Conservation (phyloP, 2,329 filamentous ascomycete species). For the Aspergillus sp. region DNA sequence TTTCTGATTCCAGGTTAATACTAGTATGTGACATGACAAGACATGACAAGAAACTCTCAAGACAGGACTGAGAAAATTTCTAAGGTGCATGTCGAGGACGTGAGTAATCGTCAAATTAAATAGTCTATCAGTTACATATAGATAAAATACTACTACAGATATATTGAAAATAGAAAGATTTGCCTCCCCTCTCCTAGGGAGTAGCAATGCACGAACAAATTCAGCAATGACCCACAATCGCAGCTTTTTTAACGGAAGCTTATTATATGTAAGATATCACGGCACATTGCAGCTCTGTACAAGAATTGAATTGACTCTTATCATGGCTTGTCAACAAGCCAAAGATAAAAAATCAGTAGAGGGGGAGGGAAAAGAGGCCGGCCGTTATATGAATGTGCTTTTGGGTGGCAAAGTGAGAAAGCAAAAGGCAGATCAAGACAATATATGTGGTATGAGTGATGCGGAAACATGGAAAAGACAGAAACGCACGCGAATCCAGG, state of each 20-base stretch:
- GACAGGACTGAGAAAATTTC: no score
- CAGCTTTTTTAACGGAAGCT: not conserved
- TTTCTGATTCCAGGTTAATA: not conserved
- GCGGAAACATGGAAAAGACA: not conserved
- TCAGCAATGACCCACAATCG: not conserved
- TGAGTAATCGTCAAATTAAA: not conserved
- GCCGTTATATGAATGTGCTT: not conserved
- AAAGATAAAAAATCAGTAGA: not conserved
- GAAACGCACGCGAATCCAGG: not conserved
- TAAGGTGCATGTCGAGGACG: not conserved
- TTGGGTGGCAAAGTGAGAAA: not conserved
- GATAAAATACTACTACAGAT: no score
- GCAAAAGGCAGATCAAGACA: not conserved
- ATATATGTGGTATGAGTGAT: not conserved
- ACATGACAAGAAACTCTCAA: no score
- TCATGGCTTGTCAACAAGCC: not conserved
- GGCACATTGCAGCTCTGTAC: not conserved
- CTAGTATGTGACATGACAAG: not conserved
- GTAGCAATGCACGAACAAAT: not conserved
- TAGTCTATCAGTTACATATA: not conserved
- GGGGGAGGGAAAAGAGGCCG: not conserved
- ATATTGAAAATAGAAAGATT: not conserved
- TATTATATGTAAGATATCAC: not conserved
- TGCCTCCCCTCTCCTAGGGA: not conserved
- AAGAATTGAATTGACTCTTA: not conserved